Percentiles rank a stretch among this genome's conserved stretches.
These are phyloP conservation scores for Cercospora canescens DNA, from an alignment of 2,329 filamentous ascomycete genomes.

Conservation along the genomic window DNA sequence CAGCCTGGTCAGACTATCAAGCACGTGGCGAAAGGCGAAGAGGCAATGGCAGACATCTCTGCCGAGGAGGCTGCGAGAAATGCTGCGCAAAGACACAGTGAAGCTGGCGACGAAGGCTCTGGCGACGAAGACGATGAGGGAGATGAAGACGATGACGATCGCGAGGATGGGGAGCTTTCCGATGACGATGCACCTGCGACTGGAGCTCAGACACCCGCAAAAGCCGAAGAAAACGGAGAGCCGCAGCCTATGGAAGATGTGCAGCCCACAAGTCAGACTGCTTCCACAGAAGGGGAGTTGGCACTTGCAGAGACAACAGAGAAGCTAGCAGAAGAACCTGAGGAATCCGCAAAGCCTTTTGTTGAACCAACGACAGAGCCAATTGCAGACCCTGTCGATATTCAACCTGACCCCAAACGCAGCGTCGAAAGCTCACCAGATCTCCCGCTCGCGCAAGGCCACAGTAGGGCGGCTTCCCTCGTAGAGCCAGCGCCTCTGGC, in stretches of 20 bases:
- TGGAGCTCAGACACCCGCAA: constrained; percentile 23
- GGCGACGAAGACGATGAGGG: constrained; percentile 54
- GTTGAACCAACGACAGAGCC: background rate
- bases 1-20: constrained; percentile 37
- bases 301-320: background rate
- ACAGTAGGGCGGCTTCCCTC: constrained; percentile 41
- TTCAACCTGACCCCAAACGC: constrained; percentile 3
- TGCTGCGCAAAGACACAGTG: constrained; percentile 46
- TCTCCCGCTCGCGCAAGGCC: constrained; percentile 41
- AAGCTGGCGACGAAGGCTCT: constrained; percentile 48
- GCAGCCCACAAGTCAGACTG: constrained; percentile 2
- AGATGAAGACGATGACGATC: constrained; percentile 46
- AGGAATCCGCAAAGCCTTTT: background rate
- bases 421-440: constrained; percentile 46
- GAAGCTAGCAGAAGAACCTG: background rate
- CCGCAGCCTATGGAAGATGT: constrained; percentile 22
- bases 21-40: constrained; percentile 38
- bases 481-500: constrained; percentile 17
- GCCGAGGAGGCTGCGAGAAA: constrained; percentile 45
- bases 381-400: background rate
- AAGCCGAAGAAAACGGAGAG: constrained; percentile 10
- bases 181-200: constrained; percentile 33
- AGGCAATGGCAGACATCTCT: constrained; percentile 37
- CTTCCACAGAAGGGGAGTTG: constrained; percentile 10
- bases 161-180: constrained; percentile 37